Base-by-base conservation (phyloP, 257 asterid genomes). In the Anisodus tanguticus region DNA sequence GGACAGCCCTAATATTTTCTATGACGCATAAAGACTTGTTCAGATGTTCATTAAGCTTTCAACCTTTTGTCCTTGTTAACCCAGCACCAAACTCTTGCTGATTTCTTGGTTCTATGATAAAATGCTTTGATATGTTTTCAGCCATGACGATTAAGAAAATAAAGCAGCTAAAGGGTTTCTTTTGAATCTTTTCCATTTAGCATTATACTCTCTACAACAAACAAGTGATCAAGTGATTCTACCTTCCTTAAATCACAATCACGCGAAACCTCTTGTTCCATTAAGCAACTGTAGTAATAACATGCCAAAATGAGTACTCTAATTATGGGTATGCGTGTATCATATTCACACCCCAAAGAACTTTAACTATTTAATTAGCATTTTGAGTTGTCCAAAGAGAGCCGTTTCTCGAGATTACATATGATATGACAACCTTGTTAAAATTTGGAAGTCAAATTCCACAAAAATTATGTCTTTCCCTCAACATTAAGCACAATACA, bases 31-130 rank as follows among this genome's bases (percentile, higher is more conserved):
- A 49, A 26, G 63, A 11, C 3, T 12, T 76, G 39, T 76, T 51
- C 43, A 53, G 26, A 22, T 51, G 63, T 51, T 76, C 81, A 26
- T 51, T 49, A 51, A 19, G 15, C 53, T 39, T 68, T 39, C 77
- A 37, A 13, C 63, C 63, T 47, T 11, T 62, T 22, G 54, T 9
- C 19, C 81, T 12, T 76, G 81, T 51, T 51, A 49, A 26, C 19
- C 45, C 45, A 51, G 81, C 45, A 76, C 81, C 63, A 76, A 76
- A 53, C 63, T 76, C 63, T 12, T 76, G 45, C 41, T 19, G 41
- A 22, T 51, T 13, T 51, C 43, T 22, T 49, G 47, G 62, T 22
- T 74, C 45, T 22, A 22, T 22, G 81, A 62, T 11, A 49, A 74
- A 49, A 49, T 11, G 39, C 22, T 26, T 74, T 19, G 43, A 19